A percentile compares a stretch with the other conserved stretches of the same genome.
phyloP scores from a whole-genome alignment of 2,329 filamentous ascomycete species.

The Sclerotinia nivalis region DNA sequence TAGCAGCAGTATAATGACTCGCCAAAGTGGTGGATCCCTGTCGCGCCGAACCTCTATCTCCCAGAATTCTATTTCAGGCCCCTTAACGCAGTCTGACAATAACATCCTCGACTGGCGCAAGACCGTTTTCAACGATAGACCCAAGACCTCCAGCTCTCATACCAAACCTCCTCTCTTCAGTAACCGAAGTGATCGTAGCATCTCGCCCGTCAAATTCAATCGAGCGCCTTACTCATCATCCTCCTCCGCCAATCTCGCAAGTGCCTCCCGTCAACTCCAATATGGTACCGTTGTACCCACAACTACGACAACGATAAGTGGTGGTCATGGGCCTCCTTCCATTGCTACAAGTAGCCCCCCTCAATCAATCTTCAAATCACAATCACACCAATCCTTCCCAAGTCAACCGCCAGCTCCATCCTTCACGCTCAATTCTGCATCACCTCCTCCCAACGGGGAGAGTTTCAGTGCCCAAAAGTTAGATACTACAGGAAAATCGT shows the following conservation, averaged over 20 bases:
- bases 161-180: conserved; percentile 10
- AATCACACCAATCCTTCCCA: not conserved
- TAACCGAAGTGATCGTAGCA: conserved; percentile 53
- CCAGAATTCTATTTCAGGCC: conserved; percentile 37
- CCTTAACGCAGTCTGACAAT: conserved; percentile 60
- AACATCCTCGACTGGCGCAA: conserved; percentile 89
- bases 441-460: not conserved
- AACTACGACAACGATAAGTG: conserved; percentile 9
- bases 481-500: conserved; percentile 46
- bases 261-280: conserved; percentile 36
- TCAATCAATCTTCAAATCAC: conserved; percentile 22
- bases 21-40: conserved; percentile 48
- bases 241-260: conserved; percentile 36
- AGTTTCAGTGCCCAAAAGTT: conserved; percentile 40
- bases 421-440: conserved; percentile 18
- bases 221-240: conserved; percentile 38
- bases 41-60: conserved; percentile 49
- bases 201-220: conserved; percentile 50
- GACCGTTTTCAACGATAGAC: conserved; percentile 52
- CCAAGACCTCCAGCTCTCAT: conserved; percentile 43
- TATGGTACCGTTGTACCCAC: conserved; percentile 30
- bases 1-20: conserved; percentile 45
- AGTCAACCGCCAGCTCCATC: conserved; percentile 23
- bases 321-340: conserved; percentile 29
- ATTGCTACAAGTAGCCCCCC: conserved; percentile 36